phyloP scores from a whole-genome alignment of 108 stramenopile species.

The Chaetoceros tenuissimus region DNA sequence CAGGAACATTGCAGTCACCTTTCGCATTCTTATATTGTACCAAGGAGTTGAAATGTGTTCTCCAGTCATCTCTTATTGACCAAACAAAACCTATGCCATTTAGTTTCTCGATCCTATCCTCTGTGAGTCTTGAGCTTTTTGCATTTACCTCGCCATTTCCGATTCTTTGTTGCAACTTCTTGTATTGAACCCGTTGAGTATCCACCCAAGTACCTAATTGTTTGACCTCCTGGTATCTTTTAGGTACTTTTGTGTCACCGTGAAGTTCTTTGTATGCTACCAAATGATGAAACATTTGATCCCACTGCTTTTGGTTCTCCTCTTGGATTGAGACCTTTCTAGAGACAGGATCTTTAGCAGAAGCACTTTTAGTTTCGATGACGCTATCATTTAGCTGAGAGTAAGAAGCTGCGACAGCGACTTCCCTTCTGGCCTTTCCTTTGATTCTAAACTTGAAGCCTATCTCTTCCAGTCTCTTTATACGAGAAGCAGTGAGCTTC shows the following conservation, averaged over 20 bases:
- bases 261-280: conserved; percentile 40
- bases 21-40: conserved; percentile 22
- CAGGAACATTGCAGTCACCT: conserved; percentile 75
- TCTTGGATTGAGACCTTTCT: no score
- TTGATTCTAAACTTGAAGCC: no score
- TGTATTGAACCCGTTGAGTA: conserved; percentile 34
- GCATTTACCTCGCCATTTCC: conserved; percentile 3
- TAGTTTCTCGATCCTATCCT: conserved; percentile 48
- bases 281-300: conserved; percentile 44
- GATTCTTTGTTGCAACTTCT: conserved; percentile 16
- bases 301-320: no score
- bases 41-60: conserved; percentile 39
- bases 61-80: conserved; percentile 54
- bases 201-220: conserved; percentile 34
- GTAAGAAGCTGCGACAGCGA: no score
- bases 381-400: no score
- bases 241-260: conserved; percentile 50
- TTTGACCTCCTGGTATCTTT: conserved; percentile 21
- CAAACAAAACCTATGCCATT: conserved; percentile 64
- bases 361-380: no score
- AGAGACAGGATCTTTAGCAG: no score
- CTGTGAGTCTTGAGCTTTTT: conserved; percentile 24
- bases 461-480: no score
- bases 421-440: no score
- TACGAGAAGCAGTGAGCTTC: no score